Evolutionary conservation across 345 rosid genomes (phyloP), one percentile per base, ranked within the genome.

Genomic region (Eucalyptus decipiens): DNA sequence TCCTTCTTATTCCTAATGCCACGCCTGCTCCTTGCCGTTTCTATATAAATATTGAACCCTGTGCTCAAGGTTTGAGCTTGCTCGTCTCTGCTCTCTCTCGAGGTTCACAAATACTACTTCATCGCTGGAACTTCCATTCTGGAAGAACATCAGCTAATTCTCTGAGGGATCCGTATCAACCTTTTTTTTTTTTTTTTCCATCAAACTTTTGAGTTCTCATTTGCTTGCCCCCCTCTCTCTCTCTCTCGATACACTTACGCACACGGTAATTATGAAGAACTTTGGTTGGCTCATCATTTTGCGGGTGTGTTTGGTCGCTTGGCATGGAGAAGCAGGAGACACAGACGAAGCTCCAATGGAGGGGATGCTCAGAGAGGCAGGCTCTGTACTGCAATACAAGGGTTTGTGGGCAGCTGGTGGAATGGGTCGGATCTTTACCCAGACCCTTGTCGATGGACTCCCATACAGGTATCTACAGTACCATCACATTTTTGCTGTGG

Each of bases 391-490:
- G 93, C 97, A 23, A 92, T 97, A 56, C 95, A 95, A 92, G 99
- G 98, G 62, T 97, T 97, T 89, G 97, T 95, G 15, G 98, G 98
- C 86, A 90, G 93, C 51, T 93, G 95, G 92, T 97, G 96, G 98
- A 97, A 97, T 91, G 98, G 97, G 80, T 95, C 98, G 54, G 94
- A 94, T 92, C 97, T 97, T 48, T 97, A 94, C 89, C 98, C 99
- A 37, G 98, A 97, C 88, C 99, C 99, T 91, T 97, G 99, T 93
- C 98, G 99, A 15, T 97, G 97, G 98, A 97, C 98, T 91, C 98
- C 99, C 7, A 95, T 97, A 30, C 98, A 97, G 98, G 99, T 95
- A 88, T 86, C 45, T 37, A 37, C 83, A 40, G 16, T 37, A 37
- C 28, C 4, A 37, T 86, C 87, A 15, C 58, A 17, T 17, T 86